Evolutionary conservation across 805 yeast genomes (phyloP), one percentile per base, ranked within the genome.

Genomic region (Teunomyces pallodes): DNA sequence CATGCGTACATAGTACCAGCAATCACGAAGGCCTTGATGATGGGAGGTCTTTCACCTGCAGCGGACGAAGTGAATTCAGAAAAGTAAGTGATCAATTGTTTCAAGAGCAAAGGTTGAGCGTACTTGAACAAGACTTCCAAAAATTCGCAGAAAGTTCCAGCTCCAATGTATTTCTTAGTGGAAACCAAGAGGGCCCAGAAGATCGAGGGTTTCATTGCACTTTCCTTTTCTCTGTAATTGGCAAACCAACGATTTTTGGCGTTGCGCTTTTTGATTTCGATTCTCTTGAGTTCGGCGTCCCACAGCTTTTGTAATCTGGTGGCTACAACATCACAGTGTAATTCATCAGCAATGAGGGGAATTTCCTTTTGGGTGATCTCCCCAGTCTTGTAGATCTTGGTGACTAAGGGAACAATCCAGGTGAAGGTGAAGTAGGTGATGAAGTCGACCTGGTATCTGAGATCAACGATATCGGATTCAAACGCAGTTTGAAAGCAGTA

Each of bases 71-170:
- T 54, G 28, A 47, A 53, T 6, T 48, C 51, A 16, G 56, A 46
- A 46, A 67, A 64, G 55, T 57, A 66, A 24, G 57, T 45, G 30
- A 69, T 64, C 44, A 69, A 62, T 28, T 51, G 49, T 49, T 60
- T 63, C 38, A 69, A 60, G 20, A 69, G 50, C 51, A 63, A 69
- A 4, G 74, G 72, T 40, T 59, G 61, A 17, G 62, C 43, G 39
- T 62, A 51, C 17, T 58, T 55, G 12, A 55, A 55, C 2, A 52
- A 14, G 13, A 61, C 61, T 44, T 65, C 70, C 26, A 58, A 40
- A 17, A 62, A 28, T 31, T 65, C 64, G 9, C 54, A 53, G 30
- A 55, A 26, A 20, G 59, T 14, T 5, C 54, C 48, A 2, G 43
- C 31, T 8, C 54, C 20, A 2, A 60, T 43, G 47, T 46, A 46